Evolutionary conservation across 352 stramenopile genomes (phyloP).

Genomic region (Elongisporangium undulatum): DNA sequence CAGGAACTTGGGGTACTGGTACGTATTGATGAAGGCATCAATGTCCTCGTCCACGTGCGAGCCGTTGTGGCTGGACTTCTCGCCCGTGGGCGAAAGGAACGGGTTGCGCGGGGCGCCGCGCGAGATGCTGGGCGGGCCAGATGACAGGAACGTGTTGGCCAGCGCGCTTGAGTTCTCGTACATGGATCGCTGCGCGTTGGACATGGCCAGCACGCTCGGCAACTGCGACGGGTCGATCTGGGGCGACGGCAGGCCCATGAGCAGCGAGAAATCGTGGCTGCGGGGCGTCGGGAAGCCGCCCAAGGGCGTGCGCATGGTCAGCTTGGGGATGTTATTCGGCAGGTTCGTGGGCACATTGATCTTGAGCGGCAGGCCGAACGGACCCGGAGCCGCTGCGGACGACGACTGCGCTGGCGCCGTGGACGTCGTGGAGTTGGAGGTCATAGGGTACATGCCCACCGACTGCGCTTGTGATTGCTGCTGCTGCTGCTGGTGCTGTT

Average conservation of each 20-base stretch:
- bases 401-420: conserved; percentile 5
- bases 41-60: conserved; percentile 33
- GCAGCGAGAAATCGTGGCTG: conserved; percentile 62
- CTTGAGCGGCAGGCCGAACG: conserved; percentile 63
- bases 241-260: conserved; percentile 60
- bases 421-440: conserved; percentile 2
- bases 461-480: conserved; percentile 8
- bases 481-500: conserved; percentile 19
- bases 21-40: conserved; percentile 65
- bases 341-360: conserved; percentile 67
- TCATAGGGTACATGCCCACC: not conserved
- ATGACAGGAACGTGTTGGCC: conserved; percentile 33
- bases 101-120: conserved; percentile 40
- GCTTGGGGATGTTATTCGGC: conserved; percentile 63
- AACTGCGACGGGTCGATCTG: conserved; percentile 77
- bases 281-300: conserved; percentile 64
- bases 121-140: conserved; percentile 49
- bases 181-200: conserved; percentile 22
- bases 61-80: conserved; percentile 21
- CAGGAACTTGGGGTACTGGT: conserved; percentile 78
- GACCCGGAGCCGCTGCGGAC: conserved; percentile 22
- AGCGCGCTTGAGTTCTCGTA: conserved; percentile 29
- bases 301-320: conserved; percentile 51
- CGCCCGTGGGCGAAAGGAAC: conserved; percentile 38
- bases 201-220: conserved; percentile 64